A percentile compares a stretch with the other conserved stretches of the same genome.
Conservation (phyloP, 2,329 filamentous ascomycete species). For the Aspergillus tubingensis region DNA sequence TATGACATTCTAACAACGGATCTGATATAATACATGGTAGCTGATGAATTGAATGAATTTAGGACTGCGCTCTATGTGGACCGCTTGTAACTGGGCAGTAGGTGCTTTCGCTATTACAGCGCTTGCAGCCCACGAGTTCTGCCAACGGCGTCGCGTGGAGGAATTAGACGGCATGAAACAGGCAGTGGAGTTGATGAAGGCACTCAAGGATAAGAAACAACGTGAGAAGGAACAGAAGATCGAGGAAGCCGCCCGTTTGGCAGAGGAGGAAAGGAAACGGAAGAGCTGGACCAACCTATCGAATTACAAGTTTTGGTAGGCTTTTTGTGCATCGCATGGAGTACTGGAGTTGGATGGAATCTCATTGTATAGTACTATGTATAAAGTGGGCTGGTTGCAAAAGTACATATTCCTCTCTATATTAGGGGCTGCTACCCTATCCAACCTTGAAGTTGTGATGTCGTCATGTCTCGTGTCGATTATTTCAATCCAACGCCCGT, state of each 20-base stretch:
- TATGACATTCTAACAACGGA: conserved; percentile 40
- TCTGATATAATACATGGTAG: neutral
- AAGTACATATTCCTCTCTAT: conserved; percentile 24
- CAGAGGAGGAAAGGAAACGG: conserved; percentile 42
- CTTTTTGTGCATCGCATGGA: conserved; percentile 26
- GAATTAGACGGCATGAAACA: conserved; percentile 84
- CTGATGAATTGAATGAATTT: conserved; percentile 1
- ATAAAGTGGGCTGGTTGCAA: conserved; percentile 20
- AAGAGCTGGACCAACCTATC: conserved; percentile 47
- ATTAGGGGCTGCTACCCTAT: conserved; percentile 14
- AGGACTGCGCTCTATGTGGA: conserved; percentile 59
- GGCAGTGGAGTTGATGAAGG: conserved; percentile 78
- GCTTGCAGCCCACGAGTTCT: conserved; percentile 79
- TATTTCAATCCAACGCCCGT: conserved; percentile 5
- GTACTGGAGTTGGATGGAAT: conserved; percentile 35
- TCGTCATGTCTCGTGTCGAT: conserved; percentile 18
- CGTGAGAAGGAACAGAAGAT: conserved; percentile 47
- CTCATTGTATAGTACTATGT: conserved; percentile 29
- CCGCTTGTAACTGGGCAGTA: conserved; percentile 82
- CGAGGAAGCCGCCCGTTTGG: conserved; percentile 38
- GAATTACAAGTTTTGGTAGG: conserved; percentile 52
- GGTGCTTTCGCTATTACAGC: conserved; percentile 71
- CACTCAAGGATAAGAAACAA: conserved; percentile 68
- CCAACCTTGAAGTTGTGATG: conserved; percentile 9
- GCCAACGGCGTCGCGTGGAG: conserved; percentile 70